Base-by-base conservation (phyloP, 495 filamentous ascomycete genomes). In the Hypoxylon cercidicola region DNA sequence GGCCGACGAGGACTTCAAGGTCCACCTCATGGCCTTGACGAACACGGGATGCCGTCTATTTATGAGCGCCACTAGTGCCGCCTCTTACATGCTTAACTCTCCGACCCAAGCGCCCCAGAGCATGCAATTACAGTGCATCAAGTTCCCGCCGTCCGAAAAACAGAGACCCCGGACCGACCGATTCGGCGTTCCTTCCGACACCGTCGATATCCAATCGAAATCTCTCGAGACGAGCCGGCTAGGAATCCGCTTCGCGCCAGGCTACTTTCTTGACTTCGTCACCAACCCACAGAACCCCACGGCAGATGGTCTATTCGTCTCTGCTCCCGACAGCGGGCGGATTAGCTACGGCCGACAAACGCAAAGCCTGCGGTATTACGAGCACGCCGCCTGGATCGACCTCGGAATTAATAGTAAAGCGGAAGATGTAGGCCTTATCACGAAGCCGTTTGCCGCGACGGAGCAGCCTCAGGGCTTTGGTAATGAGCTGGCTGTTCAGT, bases 111-210 rank as follows among this genome's bases (percentile, higher is more conserved):
- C 93, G 0, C 94, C 96, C 3, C 94, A 90, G 48, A 97, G 92
- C 77, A 97, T 99, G 93, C 93, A 97, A 73, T 87, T 97, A 18
- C 91, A 96, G 64, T 93, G 94, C 68, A 88, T 98, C 73, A 96
- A 93, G 68, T 96, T 97, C 55, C 96, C 95, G 8, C 94, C 95
- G 0, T 64, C 67, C 20, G 73, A 80, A 30, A 62, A 62, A 20
- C 59, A 51, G 19, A 54, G 72, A 34, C 12, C 66, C 63, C 53
- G 66, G 20, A 23, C 32, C 7, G 57, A 65, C 41, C 72, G 60
- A 48, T 75, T 69, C 52, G 60, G 64, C 53, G 64, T 62, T 5
- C 60, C 58, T 8, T 72, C 74, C n/a, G 66, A 74, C 6, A 20
- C 71, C 3, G 63, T 77, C 4, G 83, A 85, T 50, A 69, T 78